phyloP scores from a whole-genome alignment of 2,329 filamentous ascomycete genomes.

The Fusarium sp. region DNA sequence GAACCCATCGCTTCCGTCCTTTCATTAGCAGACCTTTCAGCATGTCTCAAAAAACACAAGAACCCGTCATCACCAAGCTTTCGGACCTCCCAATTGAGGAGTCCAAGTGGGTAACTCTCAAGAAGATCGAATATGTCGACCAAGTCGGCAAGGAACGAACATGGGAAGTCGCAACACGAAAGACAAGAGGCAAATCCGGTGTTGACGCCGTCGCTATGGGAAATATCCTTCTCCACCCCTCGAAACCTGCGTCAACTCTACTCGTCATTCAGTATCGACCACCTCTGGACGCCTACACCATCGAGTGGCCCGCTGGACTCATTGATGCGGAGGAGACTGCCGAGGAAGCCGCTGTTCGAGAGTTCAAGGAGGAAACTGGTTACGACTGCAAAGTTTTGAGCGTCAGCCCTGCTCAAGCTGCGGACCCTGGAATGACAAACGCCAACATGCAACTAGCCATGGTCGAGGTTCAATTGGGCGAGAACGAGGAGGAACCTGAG shows the following conservation, averaged over 20 bases:
- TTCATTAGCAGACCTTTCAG: background rate
- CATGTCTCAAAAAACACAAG: constrained; percentile 38
- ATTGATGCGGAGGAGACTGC: constrained; percentile 43
- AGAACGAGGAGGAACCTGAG: constrained; percentile 38
- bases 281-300: constrained; percentile 43
- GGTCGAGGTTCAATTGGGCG: constrained; percentile 40
- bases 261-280: constrained; percentile 45
- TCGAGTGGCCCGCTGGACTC: constrained; percentile 45
- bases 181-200: constrained; percentile 41
- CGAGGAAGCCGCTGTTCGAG: constrained; percentile 42
- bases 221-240: constrained; percentile 42
- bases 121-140: constrained; percentile 45
- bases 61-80: constrained; percentile 41
- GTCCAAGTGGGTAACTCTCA: constrained; percentile 43
- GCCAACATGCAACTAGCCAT: constrained; percentile 46
- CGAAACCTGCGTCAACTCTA: constrained; percentile 42
- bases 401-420: constrained; percentile 39
- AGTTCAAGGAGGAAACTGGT: constrained; percentile 45
- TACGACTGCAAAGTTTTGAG: constrained; percentile 41
- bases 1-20: background rate
- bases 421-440: constrained; percentile 44
- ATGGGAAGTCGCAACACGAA: constrained; percentile 45
- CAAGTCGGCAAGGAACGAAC: constrained; percentile 43
- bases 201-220: constrained; percentile 46
- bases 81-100: constrained; percentile 39